Base-by-base conservation (phyloP, 371 early-diverging fungal species). In the Lichtheimia corymbifera region DNA sequence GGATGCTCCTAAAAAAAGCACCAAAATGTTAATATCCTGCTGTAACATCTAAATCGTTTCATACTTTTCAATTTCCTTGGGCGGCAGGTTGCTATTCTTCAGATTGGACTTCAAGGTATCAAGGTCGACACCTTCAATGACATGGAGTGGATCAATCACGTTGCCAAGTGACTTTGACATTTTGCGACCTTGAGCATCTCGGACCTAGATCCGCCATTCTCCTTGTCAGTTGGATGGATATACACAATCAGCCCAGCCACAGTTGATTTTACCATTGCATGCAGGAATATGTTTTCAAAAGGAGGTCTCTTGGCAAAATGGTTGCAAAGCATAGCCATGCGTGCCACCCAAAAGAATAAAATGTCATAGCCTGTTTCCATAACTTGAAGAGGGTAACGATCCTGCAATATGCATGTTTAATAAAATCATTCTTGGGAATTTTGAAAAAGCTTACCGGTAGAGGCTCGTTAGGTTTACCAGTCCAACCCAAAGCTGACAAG, bases 311-410 rank as follows among this genome's bases (percentile, higher is more conserved):
- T 89, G 3, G 94, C 85, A 59, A 99, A 86, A 65, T 97, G 87
- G 41, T 93, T 88, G 59, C 95, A 88, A 53, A 99, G 73, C 98
- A 99, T 99, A 4, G 94, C 95, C 99, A 99, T 99, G 54, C 99
- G 86, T 9, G 98, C 98, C 12, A 99, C 98, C 99, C 99, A 99
- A 73, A 99, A 99, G 83, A 99, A 99, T 52, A 99, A 74, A 70
- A 99, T 99, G 79, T 99, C 99, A 64, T 85, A 88, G 0, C 99
- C 99, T 24, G 99, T 99, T 75, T 99, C 99, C 68, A 99, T 85
- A 11, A 99, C 64, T 22, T 90, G 79, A 56, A 91, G 90, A 18
- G 98, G 98, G 73, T 93, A 97, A 64, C 83, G 66, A 42, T 43
- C 49, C 83, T 81, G 35, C 35, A 67, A 11, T 13, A 47, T 47